phyloP scores from a whole-genome alignment of 495 filamentous ascomycete species.

The Chaetomium cochliodes region DNA sequence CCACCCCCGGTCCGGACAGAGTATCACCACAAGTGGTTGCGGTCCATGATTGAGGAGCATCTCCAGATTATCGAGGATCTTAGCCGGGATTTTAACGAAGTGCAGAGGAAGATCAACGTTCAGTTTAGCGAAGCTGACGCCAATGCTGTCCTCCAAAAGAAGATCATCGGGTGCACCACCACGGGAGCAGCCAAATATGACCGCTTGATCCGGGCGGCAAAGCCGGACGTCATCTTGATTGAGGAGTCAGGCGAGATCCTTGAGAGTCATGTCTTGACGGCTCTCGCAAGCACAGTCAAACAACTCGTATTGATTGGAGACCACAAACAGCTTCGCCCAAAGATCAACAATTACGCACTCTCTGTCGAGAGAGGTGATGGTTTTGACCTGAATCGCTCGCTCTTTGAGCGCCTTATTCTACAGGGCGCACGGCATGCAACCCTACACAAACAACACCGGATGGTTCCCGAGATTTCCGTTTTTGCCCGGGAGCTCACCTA shows the following conservation, averaged over 20 bases:
- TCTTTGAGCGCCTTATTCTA: conserved; percentile 69
- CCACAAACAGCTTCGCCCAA: conserved; percentile 73
- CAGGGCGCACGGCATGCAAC: conserved; percentile 55
- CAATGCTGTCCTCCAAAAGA: conserved; percentile 52
- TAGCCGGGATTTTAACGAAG: conserved; percentile 45
- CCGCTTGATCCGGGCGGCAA: conserved; percentile 50
- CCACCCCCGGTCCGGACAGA: conserved; percentile 35
- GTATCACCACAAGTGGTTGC: conserved; percentile 45
- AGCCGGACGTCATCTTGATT: conserved; percentile 59
- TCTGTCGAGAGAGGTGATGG: conserved; percentile 66
- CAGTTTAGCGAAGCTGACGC: conserved; percentile 48
- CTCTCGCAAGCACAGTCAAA: conserved; percentile 57
- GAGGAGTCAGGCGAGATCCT: conserved; percentile 82
- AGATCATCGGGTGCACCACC: conserved; percentile 73
- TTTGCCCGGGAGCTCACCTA: conserved; percentile 63
- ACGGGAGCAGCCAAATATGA: conserved; percentile 67
- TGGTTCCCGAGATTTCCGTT: conserved; percentile 66
- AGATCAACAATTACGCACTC: conserved; percentile 62
- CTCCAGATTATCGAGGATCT: conserved; percentile 40
- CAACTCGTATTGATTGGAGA: conserved; percentile 76
- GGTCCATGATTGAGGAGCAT: conserved; percentile 50
- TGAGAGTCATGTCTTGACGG: conserved; percentile 66
- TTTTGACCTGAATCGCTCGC: conserved; percentile 66
- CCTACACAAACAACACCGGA: conserved; percentile 64
- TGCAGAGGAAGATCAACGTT: conserved; percentile 40